Evolutionary conservation across 164 flowering plant species (phyloP), one percentile per base, ranked within the genome.

Genomic region (Sextonia rubra): DNA sequence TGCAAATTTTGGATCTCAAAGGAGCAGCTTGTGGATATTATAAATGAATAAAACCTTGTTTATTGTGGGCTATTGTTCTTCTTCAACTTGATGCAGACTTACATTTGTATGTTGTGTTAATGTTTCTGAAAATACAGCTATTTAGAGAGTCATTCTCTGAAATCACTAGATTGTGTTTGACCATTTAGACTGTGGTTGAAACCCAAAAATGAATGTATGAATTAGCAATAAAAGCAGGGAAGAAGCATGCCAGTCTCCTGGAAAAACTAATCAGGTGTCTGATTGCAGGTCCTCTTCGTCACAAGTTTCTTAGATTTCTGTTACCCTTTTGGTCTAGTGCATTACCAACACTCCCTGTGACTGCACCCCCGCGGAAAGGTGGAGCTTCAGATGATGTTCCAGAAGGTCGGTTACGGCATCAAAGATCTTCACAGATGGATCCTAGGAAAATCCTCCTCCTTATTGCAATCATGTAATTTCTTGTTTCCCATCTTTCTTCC

Each of bases 321-420:
- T 79, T 93, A 63, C 98, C 99, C 60, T 96, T 96, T 81, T 96
- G 99, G 99, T 96, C 99, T 27, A 89, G 85, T 83, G 79, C 98
- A 48, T 78, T 96, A 71, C 99, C 99, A 65, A 91, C 90, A 75
- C 79, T 96, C 64, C 99, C 99, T 56, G 98, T 96, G 68, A 96
- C 97, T 76, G 98, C 95, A 62, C 99, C 99, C 9, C 83, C 93
- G 44, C 85, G 93, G 14, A 96, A 88, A 81, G 97, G 93, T 77
- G 80, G 80, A 73, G 77, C 85, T 68, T 82, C 77, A 18, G 90
- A 88, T 80, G 94, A 94, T 69, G 80, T 67, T 71, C 69, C 86
- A 2, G 97, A 93, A 79, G 91, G 87, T 37, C 97, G 94, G 60
- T 44, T 70, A 37, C 85, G 97, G 75, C 94, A 88, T 77, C 89